These are phyloP conservation scores for Annulohypoxylon maeteangense DNA, from an alignment of 495 filamentous ascomycete species.

Conservation along the genomic window DNA sequence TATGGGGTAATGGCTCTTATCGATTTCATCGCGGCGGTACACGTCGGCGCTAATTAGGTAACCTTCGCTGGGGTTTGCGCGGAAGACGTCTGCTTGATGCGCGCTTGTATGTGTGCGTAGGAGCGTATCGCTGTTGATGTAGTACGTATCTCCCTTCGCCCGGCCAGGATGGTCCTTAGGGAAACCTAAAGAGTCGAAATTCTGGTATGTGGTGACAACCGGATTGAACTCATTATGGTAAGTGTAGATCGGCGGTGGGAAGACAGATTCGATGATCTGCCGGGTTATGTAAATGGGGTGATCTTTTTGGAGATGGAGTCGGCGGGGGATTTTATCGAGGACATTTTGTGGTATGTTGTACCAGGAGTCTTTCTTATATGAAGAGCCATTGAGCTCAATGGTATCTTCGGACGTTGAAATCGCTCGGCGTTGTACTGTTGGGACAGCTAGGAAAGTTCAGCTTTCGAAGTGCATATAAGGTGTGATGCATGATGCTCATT, in stretches of 20 bases:
- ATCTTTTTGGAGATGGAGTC: conserved; percentile 84
- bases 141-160: conserved; percentile 91
- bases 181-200: conserved; percentile 97
- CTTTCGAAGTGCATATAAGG: conserved; percentile 7
- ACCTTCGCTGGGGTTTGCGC: conserved; percentile 74
- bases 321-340: conserved; percentile 73
- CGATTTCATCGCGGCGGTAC: conserved; percentile 93
- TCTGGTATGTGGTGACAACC: conserved; percentile 85
- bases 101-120: conserved; percentile 94
- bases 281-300: conserved; percentile 93
- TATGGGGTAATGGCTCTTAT: conserved; percentile 92
- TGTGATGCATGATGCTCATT: conserved; percentile 2
- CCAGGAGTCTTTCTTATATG: conserved; percentile 80
- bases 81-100: conserved; percentile 90
- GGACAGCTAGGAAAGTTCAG: conserved; percentile 7
- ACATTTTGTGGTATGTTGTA: conserved; percentile 85
- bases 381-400: conserved; percentile 66
- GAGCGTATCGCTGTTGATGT: conserved; percentile 84
- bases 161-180: conserved; percentile 90
- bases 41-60: conserved; percentile 96
- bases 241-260: conserved; percentile 76
- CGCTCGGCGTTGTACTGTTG: conserved; percentile 18
- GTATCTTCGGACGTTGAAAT: conserved; percentile 50
- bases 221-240: conserved; percentile 82
- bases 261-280: conserved; percentile 89